Evolutionary conservation across 2,329 filamentous ascomycete genomes (phyloP).

Genomic region (Fusarium verrucosum): DNA sequence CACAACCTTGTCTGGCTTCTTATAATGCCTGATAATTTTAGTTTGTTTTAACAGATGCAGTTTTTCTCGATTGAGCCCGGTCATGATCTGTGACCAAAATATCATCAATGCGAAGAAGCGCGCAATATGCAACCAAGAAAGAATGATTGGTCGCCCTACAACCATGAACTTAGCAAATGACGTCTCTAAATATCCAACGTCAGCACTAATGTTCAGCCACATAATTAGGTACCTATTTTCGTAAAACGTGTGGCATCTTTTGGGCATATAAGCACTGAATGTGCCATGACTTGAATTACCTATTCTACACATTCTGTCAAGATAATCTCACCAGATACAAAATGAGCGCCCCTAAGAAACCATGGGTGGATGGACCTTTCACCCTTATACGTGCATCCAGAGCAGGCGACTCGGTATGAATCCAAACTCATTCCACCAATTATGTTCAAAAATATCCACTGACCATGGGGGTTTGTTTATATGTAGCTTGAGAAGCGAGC

Average conservation of each 20-base stretch:
- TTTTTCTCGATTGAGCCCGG: no score
- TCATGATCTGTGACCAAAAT: no score
- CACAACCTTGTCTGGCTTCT: no score
- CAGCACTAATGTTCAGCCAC: constrained; percentile 1
- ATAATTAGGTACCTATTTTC: no score
- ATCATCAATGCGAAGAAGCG: not conserved
- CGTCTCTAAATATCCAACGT: constrained; percentile 1
- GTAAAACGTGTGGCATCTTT: no score
- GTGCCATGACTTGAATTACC: not conserved
- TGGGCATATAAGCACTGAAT: not conserved
- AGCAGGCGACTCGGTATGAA: constrained; percentile 39
- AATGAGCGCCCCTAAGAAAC: constrained; percentile 29
- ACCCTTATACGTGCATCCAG: constrained; percentile 43
- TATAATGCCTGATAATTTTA: no score
- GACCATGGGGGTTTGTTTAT: no score
- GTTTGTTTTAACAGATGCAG: no score
- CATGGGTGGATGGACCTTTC: constrained; percentile 50
- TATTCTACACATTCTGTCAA: no score
- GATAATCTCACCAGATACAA: no score
- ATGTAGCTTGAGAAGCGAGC: constrained; percentile 30
- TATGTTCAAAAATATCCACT: no score
- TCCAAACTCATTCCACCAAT: rapidly evolving
- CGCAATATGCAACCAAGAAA: not conserved
- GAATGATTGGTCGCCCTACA: constrained; percentile 1
- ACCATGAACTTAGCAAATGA: not conserved